Percentiles rank a stretch among this genome's conserved stretches.
phyloP scores from a whole-genome alignment of 305 asterid genomes.

The Fraxinus platypoda region DNA sequence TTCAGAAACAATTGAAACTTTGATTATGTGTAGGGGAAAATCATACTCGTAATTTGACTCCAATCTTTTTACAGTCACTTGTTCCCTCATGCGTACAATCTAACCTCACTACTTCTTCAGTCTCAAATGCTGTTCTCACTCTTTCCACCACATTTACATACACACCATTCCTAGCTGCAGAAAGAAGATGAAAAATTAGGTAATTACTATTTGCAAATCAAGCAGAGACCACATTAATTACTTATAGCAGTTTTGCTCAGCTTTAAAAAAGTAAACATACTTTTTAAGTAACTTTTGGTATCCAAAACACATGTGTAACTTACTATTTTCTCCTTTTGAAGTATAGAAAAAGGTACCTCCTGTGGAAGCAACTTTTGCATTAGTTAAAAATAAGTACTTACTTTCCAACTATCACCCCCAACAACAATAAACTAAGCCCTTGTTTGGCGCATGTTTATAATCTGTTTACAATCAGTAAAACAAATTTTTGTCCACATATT shows the following conservation, averaged over 20 bases:
- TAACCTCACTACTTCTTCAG: constrained; percentile 66
- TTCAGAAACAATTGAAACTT: background rate
- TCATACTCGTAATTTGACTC: constrained; percentile 78
- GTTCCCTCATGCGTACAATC: constrained; percentile 76
- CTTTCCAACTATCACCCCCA: background rate
- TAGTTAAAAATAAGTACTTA: background rate
- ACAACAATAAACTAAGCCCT: background rate
- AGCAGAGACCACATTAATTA: background rate
- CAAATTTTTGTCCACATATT: background rate
- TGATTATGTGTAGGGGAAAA: background rate
- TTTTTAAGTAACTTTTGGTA: background rate
- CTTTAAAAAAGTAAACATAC: background rate
- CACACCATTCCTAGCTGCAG: constrained; percentile 84
- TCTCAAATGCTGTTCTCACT: constrained; percentile 66
- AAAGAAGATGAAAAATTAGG: constrained; percentile 15
- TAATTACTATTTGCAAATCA: background rate
- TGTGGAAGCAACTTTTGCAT: background rate
- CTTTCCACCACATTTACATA: constrained; percentile 73
- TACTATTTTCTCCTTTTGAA: background rate
- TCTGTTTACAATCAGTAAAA: background rate
- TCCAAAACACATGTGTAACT: background rate
- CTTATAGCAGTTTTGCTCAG: background rate
- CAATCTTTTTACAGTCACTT: constrained; percentile 82
- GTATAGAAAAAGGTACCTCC: background rate
- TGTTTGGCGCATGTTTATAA: background rate